These are phyloP conservation scores for Beverwykella pulmonaria DNA, from an alignment of 495 filamentous ascomycete genomes.

Conservation along the genomic window DNA sequence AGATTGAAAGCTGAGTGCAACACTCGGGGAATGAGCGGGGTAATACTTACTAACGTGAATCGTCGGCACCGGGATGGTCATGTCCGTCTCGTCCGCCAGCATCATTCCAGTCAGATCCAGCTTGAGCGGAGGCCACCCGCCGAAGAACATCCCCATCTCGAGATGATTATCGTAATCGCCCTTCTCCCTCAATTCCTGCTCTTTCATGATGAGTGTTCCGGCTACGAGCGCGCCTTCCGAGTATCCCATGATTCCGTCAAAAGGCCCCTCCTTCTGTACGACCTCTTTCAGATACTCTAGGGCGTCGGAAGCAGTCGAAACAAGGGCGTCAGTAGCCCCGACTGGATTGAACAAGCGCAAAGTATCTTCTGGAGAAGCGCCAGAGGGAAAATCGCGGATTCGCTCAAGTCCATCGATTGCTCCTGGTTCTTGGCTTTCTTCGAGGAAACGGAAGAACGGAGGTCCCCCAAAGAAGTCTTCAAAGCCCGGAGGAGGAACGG, in stretches of 20 bases:
- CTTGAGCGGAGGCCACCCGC: conserved; percentile 58
- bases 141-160: conserved; percentile 56
- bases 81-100: conserved; percentile 53
- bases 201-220: conserved; percentile 42
- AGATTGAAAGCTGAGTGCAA: no score
- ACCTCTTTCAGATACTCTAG: conserved; percentile 52
- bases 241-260: conserved; percentile 40
- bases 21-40: no score
- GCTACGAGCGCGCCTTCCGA: conserved; percentile 65
- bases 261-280: conserved; percentile 56
- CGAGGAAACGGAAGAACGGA: conserved; percentile 56
- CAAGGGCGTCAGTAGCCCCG: not conserved
- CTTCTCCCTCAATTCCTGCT: conserved; percentile 42
- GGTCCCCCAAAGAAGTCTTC: conserved; percentile 57
- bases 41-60: conserved; percentile 61
- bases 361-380: conserved; percentile 54
- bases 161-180: conserved; percentile 41
- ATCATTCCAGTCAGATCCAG: conserved; percentile 49
- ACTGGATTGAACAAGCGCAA: conserved; percentile 3
- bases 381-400: conserved; percentile 54
- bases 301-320: conserved; percentile 45
- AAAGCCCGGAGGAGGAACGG: conserved; percentile 53
- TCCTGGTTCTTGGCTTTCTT: conserved; percentile 48
- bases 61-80: conserved; percentile 56
- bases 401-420: conserved; percentile 52